Evolutionary conservation across 345 rosid genomes (phyloP).

Genomic region (Eutrema heterophyllum): DNA sequence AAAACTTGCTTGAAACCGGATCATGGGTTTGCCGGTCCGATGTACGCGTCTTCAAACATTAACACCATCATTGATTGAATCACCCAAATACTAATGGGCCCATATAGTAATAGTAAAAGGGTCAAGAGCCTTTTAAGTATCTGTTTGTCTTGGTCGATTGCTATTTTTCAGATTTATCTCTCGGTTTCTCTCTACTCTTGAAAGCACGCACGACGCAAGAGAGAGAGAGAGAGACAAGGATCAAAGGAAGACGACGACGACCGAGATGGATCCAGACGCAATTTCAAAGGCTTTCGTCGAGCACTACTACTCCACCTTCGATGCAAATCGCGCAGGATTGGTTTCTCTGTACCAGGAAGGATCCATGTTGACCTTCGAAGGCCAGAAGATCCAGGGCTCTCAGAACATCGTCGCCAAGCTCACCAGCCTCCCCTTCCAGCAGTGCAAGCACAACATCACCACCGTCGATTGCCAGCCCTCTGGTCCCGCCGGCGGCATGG

Average conservation of each 20-base stretch:
- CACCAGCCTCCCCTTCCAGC: constrained; percentile 80
- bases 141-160: neutral
- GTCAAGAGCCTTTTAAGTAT: neutral
- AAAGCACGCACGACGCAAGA: constrained; percentile 2
- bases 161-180: neutral
- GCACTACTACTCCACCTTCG: constrained; percentile 89
- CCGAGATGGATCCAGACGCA: constrained; percentile 75
- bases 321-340: constrained; percentile 54
- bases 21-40: neutral
- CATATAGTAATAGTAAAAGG: neutral
- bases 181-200: neutral
- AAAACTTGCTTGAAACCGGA: no score
- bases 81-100: constrained; percentile 1
- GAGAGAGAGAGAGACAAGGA: no score
- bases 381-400: constrained; percentile 84
- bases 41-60: neutral
- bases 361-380: constrained; percentile 92
- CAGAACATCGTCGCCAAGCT: constrained; percentile 79
- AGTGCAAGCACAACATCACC: constrained; percentile 81
- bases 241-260: constrained; percentile 8
- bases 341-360: constrained; percentile 72
- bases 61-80: neutral
- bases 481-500: constrained; percentile 80
- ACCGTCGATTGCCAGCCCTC: constrained; percentile 97
- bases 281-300: constrained; percentile 84